These are phyloP conservation scores for Lactifluus pinguis DNA, from an alignment of 768 basidiomycete species.

Conservation along the genomic window DNA sequence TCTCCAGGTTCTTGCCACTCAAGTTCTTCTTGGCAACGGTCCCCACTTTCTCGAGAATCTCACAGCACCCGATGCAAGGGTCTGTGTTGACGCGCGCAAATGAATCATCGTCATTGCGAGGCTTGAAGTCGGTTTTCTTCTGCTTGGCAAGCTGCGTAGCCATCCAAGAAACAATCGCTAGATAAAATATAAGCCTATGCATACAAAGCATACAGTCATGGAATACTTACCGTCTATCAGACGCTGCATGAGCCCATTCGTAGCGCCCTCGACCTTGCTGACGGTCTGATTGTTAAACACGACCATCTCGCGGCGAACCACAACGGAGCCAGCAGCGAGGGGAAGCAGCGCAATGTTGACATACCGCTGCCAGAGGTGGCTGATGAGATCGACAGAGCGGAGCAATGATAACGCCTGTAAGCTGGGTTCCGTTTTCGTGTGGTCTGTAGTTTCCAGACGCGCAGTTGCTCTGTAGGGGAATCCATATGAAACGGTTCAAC, in stretches of 20 bases:
- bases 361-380: constrained; percentile 97
- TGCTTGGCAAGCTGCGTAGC: constrained; percentile 75
- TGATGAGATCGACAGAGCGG: constrained; percentile 72
- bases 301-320: constrained; percentile 84
- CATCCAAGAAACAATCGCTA: constrained; percentile 71
- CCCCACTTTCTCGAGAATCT: constrained; percentile 71
- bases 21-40: constrained; percentile 67
- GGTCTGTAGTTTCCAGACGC: constrained; percentile 62
- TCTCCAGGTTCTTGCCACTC: constrained; percentile 88
- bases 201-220: not conserved
- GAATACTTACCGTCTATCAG: constrained; percentile 63
- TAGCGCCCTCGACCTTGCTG: constrained; percentile 73
- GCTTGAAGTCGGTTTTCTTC: constrained; percentile 95
- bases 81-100: constrained; percentile 94
- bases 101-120: constrained; percentile 89
- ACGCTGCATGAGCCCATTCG: constrained; percentile 72
- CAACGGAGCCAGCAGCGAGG: constrained; percentile 75
- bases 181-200: not conserved
- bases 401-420: constrained; percentile 59
- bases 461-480: constrained; percentile 46
- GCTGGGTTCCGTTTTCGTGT: constrained; percentile 67
- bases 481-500: not conserved
- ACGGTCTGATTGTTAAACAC: constrained; percentile 86
- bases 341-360: constrained; percentile 85
- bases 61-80: constrained; percentile 81